Evolutionary conservation across 306 rosid species (phyloP).

Genomic region (Acacia crassicarpa): DNA sequence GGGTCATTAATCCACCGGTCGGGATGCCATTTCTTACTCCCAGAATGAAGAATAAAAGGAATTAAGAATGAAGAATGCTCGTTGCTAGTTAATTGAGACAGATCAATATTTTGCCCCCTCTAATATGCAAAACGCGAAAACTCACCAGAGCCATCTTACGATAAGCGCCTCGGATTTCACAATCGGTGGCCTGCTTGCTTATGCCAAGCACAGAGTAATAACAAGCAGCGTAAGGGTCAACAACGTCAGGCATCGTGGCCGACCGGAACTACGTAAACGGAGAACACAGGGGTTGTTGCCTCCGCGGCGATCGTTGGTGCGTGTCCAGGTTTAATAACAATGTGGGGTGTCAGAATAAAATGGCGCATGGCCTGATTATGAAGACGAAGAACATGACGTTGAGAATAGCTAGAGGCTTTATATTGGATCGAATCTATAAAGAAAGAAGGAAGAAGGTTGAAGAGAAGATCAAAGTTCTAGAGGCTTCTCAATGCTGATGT

Average conservation of each 20-base stretch:
- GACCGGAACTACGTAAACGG: background rate
- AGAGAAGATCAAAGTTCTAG: conserved; percentile 33
- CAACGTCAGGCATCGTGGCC: conserved; percentile 13
- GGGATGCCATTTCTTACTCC: conserved; percentile 44
- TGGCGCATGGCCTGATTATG: background rate
- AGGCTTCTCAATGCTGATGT: conserved; percentile 7
- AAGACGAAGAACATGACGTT: background rate
- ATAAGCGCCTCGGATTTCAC: conserved; percentile 38
- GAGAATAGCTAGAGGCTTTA: background rate
- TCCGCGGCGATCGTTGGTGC: background rate
- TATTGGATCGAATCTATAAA: background rate
- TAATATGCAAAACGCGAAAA: background rate
- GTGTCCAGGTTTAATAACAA: too few species aligned
- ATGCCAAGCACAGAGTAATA: conserved; percentile 35
- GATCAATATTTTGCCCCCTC: background rate
- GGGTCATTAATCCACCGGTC: conserved; percentile 41
- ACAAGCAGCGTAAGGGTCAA: conserved; percentile 21
- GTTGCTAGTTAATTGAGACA: background rate
- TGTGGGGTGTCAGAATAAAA: background rate
- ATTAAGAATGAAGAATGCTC: conserved; percentile 1
- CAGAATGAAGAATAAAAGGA: background rate
- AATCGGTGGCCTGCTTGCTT: conserved; percentile 22
- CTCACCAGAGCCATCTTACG: conserved; percentile 40
- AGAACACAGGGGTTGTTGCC: background rate
- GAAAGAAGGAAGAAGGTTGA: background rate